Evolutionary conservation across 2,329 filamentous ascomycete genomes (phyloP).

Genomic region (Ramularia endophylla): DNA sequence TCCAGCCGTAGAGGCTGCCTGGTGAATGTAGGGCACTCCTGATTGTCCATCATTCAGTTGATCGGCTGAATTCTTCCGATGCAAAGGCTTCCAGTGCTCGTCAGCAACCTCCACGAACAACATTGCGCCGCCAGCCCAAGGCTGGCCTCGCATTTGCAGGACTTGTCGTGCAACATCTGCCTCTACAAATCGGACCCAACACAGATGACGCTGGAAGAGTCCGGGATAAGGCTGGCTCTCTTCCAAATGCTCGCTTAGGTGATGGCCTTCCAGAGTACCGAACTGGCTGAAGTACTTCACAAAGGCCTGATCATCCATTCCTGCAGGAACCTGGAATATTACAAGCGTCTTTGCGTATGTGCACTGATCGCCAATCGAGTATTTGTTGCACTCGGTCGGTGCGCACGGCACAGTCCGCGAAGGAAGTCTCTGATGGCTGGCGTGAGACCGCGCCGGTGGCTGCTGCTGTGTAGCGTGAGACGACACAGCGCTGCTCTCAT

Average conservation of each 20-base stretch:
- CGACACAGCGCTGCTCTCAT: not conserved
- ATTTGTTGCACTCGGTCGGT: conserved; percentile 7
- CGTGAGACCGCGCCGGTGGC: no score
- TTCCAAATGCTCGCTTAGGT: no score
- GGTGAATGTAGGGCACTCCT: no score
- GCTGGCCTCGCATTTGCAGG: not conserved
- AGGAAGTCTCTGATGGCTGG: not conserved
- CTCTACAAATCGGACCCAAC: not conserved
- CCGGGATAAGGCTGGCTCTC: no score
- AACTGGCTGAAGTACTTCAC: conserved; percentile 10
- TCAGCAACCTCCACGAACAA: conserved; percentile 10
- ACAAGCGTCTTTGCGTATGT: conserved; percentile 15
- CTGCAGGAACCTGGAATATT: conserved; percentile 10
- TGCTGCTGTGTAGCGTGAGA: not conserved
- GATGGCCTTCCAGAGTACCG: conserved; percentile 6
- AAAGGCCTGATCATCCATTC: conserved; percentile 3
- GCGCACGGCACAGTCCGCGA: not conserved
- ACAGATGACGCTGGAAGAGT: no score
- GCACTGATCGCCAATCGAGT: conserved; percentile 13
- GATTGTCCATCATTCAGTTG: no score
- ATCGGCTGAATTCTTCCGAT: not conserved
- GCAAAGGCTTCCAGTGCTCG: conserved; percentile 11
- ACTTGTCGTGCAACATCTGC: conserved; percentile 3
- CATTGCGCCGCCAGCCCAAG: conserved; percentile 2
- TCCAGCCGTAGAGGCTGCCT: no score